Percentiles rank a stretch among this genome's conserved stretches.
These are phyloP conservation scores for Termitomyces sp. DNA, from an alignment of 768 basidiomycete species.

Conservation along the genomic window DNA sequence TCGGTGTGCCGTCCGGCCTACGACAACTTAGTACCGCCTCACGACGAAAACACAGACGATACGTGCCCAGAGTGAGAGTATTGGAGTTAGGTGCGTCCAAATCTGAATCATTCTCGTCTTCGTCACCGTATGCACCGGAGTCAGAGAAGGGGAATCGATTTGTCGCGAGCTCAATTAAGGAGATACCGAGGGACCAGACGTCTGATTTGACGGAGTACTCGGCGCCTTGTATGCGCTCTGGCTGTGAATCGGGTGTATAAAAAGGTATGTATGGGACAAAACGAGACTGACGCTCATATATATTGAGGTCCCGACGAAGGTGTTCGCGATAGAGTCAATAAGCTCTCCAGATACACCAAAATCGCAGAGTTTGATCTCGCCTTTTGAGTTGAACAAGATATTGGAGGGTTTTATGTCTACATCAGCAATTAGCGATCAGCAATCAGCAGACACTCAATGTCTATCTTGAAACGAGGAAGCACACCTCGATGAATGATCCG, in stretches of 20 bases:
- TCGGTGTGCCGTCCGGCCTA: conserved; percentile 42
- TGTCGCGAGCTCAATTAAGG: conserved; percentile 91
- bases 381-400: conserved; percentile 88
- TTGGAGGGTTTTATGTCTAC: conserved; percentile 99
- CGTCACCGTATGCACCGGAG: conserved; percentile 33
- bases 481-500: conserved; percentile 97
- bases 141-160: conserved; percentile 98
- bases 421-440: not conserved
- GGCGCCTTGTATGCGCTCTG: conserved; percentile 97
- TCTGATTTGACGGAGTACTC: conserved; percentile 99
- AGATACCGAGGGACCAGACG: conserved; percentile 97
- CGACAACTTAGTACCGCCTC: too few species aligned
- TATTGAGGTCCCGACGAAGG: conserved; percentile 96
- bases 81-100: conserved; percentile 65
- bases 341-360: conserved; percentile 98
- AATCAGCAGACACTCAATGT: not conserved
- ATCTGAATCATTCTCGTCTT: conserved; percentile 53
- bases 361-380: conserved; percentile 98
- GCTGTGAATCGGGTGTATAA: conserved; percentile 41
- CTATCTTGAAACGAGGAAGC: conserved; percentile 20
- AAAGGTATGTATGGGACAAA: conserved; percentile 5
- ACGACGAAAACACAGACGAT: not conserved
- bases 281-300: conserved; percentile 89
- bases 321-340: conserved; percentile 98
- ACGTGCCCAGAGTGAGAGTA: conserved; percentile 2